Evolutionary conservation across 106 monocot species (phyloP), one percentile per base, ranked within the genome.

Genomic region (Dioscorea zingiberensis): DNA sequence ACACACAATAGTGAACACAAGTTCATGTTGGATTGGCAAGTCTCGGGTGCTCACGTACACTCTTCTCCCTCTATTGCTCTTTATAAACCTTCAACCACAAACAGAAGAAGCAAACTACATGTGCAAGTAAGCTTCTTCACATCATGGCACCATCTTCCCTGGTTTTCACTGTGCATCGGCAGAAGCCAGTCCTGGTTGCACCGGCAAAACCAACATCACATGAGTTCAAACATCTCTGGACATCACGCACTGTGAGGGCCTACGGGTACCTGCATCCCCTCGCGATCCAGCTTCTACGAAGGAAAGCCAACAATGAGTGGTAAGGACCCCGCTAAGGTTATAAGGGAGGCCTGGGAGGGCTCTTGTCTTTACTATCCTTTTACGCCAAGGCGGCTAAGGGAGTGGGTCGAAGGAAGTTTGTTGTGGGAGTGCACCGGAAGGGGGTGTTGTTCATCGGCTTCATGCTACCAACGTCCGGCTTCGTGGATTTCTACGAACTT

Each of bases 291-390:
- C n/a, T 49, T 71, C 62, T 62, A 71, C 53, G 27, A n/a, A 27
- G 44, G 7, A n/a, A n/a, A 46, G 10, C 45, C 65, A 10, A 44
- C 60, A 13, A 69, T 63, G 66, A 29, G 2, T 0, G 65, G 68
- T 3, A 55, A 23, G 12, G 73, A 82, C 46, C 82, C 80, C 5
- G 84, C 65, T 0, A 56, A 3, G 59, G 63, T 75, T 59, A 63
- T 84, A 18, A 55, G 48, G 3, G 69, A 68, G 5, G 79, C 80
- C 13, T 19, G 62, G 68, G 13, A 69, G 46, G 68, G 84, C 73
- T 14, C 65, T 84, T 2, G 84, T 84, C 16, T 48, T 47, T 84
- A 84, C 70, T 84, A 84, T 47, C 80, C 84, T 13, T 48, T 75
- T 49, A 80, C n/a, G n/a, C n/a, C 84, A 0, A 73, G 83, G 2